Evolutionary conservation across 192 early-diverging fungal genomes (phyloP).

Genomic region (Coemansia sp.): DNA sequence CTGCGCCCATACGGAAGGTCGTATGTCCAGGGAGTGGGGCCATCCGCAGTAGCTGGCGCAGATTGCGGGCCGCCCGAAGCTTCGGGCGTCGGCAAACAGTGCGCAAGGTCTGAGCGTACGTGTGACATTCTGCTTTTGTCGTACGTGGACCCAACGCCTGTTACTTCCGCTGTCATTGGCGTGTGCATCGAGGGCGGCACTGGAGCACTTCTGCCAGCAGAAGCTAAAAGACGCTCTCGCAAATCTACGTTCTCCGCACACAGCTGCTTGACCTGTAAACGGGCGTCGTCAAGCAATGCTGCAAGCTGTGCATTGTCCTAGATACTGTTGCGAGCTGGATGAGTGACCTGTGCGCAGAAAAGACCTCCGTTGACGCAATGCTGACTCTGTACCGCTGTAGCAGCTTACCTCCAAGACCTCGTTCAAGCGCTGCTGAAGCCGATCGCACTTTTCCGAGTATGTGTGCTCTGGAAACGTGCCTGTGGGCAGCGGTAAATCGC

Average conservation of each 20-base stretch:
- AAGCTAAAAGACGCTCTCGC: neutral
- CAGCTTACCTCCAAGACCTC: slow-evolving; percentile 33
- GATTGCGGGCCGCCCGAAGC: neutral
- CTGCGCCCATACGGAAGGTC: neutral
- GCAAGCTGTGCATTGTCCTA: slow-evolving; percentile 37
- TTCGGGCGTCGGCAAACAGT: neutral
- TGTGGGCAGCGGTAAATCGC: neutral
- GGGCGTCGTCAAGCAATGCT: slow-evolving; percentile 19
- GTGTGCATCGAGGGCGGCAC: neutral
- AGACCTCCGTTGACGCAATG: neutral
- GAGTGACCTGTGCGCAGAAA: neutral
- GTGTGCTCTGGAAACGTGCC: neutral
- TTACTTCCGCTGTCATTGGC: neutral
- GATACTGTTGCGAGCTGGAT: neutral
- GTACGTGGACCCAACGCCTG: neutral
- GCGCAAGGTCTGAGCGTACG: neutral
- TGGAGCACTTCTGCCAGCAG: neutral
- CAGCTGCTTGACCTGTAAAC: slow-evolving; percentile 15
- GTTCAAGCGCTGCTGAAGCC: slow-evolving; percentile 18
- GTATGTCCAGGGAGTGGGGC: neutral
- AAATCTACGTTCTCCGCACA: slow-evolving; percentile 4
- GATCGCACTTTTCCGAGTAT: slow-evolving; percentile 6
- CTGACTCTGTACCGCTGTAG: neutral
- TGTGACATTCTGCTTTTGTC: neutral
- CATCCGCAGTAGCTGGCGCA: neutral